Percentiles rank a stretch among this genome's conserved stretches.
phyloP scores from a whole-genome alignment of 306 rosid species.

The Datisca glomerata region DNA sequence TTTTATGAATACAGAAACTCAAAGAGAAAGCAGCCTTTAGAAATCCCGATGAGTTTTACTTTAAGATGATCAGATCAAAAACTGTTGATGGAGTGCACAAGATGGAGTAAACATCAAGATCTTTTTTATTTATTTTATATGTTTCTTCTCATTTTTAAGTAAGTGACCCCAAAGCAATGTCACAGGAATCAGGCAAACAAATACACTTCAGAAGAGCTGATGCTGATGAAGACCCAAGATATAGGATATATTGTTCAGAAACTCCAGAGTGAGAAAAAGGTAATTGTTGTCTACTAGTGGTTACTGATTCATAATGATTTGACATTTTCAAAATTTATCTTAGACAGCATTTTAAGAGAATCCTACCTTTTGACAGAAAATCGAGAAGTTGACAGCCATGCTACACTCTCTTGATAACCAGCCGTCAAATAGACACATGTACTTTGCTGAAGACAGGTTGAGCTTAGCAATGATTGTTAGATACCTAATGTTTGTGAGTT shows the following conservation, averaged over 20 bases:
- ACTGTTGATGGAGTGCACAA: conserved; percentile 59
- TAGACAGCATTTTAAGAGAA: no score
- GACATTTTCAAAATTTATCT: no score
- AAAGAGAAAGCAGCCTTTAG: conserved; percentile 58
- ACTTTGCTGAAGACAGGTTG: conserved; percentile 72
- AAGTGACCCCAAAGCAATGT: no score
- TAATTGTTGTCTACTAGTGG: conserved; percentile 10
- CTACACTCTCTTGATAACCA: conserved; percentile 48
- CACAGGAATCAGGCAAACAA: conserved; percentile 58
- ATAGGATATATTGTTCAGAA: conserved; percentile 69
- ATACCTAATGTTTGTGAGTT: no score
- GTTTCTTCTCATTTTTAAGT: conserved; percentile 2
- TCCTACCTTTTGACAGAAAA: conserved; percentile 36
- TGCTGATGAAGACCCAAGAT: conserved; percentile 79
- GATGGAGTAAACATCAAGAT: conserved; percentile 20
- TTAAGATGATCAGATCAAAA: conserved; percentile 53
- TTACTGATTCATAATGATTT: conserved; percentile 5
- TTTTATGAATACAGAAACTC: conserved; percentile 57
- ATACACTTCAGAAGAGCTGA: conserved; percentile 56
- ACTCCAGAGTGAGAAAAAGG: conserved; percentile 72
- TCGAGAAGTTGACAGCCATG: conserved; percentile 52
- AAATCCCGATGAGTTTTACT: conserved; percentile 75
- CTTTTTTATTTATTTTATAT: background rate
- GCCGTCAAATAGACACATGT: conserved; percentile 35
- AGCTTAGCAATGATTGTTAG: no score